Evolutionary conservation across 345 rosid genomes (phyloP), one percentile per base, ranked within the genome.

Genomic region (Citrus unshiu): DNA sequence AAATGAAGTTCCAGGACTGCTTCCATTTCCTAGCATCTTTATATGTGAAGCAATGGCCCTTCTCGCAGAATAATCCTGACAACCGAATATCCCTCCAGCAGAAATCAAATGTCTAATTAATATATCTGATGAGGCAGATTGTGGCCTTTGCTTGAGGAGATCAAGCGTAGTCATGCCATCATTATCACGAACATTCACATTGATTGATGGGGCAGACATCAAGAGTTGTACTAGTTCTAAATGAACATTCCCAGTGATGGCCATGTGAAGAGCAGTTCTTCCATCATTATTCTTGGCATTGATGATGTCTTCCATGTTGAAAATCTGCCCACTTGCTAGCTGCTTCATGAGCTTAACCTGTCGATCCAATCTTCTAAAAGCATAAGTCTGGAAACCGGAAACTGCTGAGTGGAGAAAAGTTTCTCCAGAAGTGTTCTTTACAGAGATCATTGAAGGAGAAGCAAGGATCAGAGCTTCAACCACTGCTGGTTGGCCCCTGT

Each of bases 161-260:
- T 93, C 98, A 10, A 93, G 98, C 0, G 98, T 90, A 74, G 95
- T 91, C 98, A 92, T 83, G 69, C 95, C 93, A 72, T 92, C 81
- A 7, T 80, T 85, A 72, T 93, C 95, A 1, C 84, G 81, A 40
- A 86, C 76, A 77, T 95, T 95, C 25, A 95, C 90, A 78, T 92
- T 78, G 60, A 92, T 90, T 2, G 87, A 89, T 67, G 67, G 85
- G 32, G 90, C 93, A 62, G 90, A 86, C 88, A 93, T 90, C 72
- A 95, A 87, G 64, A 95, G 87, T 87, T 89, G 88, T 56, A 91
- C 94, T 5, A 90, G 85, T 61, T 91, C 89, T 3, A 85, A 78
- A 39, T 93, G 94, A 70, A 88, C 85, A 66, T 91, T 92, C 66
- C 90, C 93, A 4, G 85, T 59, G 78, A 95, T 87, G 25, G 99